Evolutionary conservation across 2,329 filamentous ascomycete species (phyloP).

Genomic region (Cladosporium austrohemisphaericum): DNA sequence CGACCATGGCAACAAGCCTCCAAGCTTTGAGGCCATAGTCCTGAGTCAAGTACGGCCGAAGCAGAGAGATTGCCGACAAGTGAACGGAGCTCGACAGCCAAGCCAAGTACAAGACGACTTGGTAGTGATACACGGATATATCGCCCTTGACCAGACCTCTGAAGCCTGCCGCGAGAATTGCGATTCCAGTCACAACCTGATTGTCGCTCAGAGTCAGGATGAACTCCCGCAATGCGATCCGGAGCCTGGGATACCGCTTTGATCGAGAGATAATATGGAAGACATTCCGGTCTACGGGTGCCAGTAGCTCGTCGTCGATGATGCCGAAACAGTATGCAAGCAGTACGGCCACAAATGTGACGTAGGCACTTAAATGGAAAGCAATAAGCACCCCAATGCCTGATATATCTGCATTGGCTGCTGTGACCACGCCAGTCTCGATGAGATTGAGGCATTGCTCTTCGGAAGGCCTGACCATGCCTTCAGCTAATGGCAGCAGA

Average conservation of each 20-base stretch:
- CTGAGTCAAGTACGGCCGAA: constrained; percentile 19
- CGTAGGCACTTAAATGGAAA: constrained; percentile 23
- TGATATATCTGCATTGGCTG: constrained; percentile 22
- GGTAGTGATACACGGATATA: constrained; percentile 28
- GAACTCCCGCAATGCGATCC: constrained; percentile 4
- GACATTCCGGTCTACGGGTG: constrained; percentile 15
- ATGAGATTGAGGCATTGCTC: not conserved
- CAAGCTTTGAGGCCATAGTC: constrained; percentile 19
- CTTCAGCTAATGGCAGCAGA: no score
- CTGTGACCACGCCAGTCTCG: constrained; percentile 2
- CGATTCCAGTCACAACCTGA: constrained; percentile 14
- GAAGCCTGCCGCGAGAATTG: constrained; percentile 26
- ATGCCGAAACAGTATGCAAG: constrained; percentile 19
- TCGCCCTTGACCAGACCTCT: constrained; percentile 15
- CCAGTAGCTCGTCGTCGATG: constrained; percentile 20
- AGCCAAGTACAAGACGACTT: constrained; percentile 29
- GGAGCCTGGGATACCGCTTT: constrained; percentile 1
- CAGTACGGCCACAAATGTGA: constrained; percentile 20
- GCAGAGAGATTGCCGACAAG: constrained; percentile 23
- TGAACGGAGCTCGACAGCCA: constrained; percentile 31
- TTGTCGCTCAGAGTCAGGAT: constrained; percentile 8
- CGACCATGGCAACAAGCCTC: constrained; percentile 23
- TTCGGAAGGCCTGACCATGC: no score
- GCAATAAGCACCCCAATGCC: constrained; percentile 23
- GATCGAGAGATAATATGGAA: constrained; percentile 16